Base-by-base conservation (phyloP, 2,329 filamentous ascomycete genomes). In the Aspergillus ruber region DNA sequence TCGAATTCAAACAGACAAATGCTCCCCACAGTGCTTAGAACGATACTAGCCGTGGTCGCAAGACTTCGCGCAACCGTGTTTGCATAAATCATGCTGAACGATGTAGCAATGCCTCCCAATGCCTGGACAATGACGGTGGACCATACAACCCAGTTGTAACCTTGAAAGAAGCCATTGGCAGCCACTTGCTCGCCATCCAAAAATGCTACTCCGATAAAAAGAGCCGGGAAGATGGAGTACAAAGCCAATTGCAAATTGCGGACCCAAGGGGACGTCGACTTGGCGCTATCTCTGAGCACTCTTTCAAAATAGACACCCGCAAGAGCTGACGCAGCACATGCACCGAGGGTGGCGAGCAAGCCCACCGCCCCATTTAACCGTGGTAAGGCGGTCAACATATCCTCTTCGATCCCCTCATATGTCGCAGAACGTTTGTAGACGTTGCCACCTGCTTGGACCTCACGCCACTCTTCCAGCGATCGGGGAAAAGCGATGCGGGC, bases 31-130 rank as follows among this genome's bases (percentile, higher is more conserved):
- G 90, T 90, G 64, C 88, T 94, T 43, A 96, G 73, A 47, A 96
- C 75, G 52, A 97, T 94, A 61, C 89, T 95, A 52, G 95, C 88
- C 60, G 88, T 93, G 4, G 90, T 91, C 4, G 91, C 90, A 69
- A 95, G 90, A 64, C 93, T 95, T 75, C 94, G 95, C 50, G 88
- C 85, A 63, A 95, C 94, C 61, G 93, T 94, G 71, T 93, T 86
- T 4, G 86, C 83, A 63, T 89, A 88, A 53, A 85, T 87, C 66
- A 93, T 85, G 64, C 85, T 88, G 50, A 93, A 77, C 1, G 86
- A 86, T 8, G 88, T 84, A n/a, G 95, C 73, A 23, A 97, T 79
- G 20, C 91, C 93, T 27, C 90, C 90, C 32, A 84, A 71, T 0
- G 90, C 87, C 66, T 98, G 93, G 50, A 93, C 79, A 5, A 83